Conservation (phyloP, 177 flowering plant species). For the Telopea speciosissima region DNA sequence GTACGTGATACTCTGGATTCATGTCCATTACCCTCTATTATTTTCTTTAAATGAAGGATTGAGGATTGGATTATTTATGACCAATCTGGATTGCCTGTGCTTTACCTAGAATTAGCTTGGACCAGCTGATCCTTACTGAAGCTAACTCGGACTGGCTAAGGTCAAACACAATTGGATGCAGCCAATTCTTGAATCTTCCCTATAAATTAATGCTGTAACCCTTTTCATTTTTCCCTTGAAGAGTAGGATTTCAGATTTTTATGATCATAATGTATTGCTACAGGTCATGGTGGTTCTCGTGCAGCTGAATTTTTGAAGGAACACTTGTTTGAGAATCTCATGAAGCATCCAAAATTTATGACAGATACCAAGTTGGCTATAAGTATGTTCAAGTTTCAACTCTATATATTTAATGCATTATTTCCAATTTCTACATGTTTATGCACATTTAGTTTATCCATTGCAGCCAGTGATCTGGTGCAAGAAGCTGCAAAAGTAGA, state of each 20-base stretch:
- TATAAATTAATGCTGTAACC: background rate
- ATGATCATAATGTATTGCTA: constrained; percentile 3
- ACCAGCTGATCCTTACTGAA: no score
- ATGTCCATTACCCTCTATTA: background rate
- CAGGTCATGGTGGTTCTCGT: constrained; percentile 98
- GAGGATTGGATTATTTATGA: no score
- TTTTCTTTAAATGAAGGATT: no score
- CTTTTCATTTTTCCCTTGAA: background rate
- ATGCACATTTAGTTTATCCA: background rate
- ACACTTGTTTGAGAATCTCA: constrained; percentile 81
- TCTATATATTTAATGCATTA: background rate
- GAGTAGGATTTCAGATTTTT: background rate
- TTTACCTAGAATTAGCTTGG: no score
- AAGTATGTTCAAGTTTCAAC: constrained; percentile 46
- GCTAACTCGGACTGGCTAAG: no score
- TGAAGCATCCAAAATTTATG: constrained; percentile 83
- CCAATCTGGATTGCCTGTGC: no score
- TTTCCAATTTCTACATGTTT: constrained; percentile 1
- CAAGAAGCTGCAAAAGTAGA: background rate
- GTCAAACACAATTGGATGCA: no score
- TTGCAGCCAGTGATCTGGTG: constrained; percentile 10
- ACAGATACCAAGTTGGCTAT: constrained; percentile 73
- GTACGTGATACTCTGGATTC: background rate
- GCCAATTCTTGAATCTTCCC: background rate
- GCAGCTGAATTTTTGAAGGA: constrained; percentile 91